Evolutionary conservation across 2,329 filamentous ascomycete genomes (phyloP), one percentile per base, ranked within the genome.

Genomic region (Sphaerostilbella broomeana): DNA sequence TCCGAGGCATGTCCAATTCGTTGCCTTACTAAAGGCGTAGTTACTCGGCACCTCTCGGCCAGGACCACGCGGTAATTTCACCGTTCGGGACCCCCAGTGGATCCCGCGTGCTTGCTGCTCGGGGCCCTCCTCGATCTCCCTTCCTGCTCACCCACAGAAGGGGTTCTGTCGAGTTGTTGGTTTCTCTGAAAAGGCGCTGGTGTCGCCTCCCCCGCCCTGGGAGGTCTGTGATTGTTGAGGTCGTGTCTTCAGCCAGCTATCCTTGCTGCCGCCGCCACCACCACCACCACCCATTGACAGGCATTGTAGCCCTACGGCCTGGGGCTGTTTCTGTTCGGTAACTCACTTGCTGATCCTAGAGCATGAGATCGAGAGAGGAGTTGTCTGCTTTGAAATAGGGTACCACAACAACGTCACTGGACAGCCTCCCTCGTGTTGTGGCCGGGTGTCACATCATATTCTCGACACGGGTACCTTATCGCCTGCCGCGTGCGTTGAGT

Each of bases 301-400:
- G 41, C 41, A 43, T 40, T 29, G 28, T 40, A 43, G 41, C 37
- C 41, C 37, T 43, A 40, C 31, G 35, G 27, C 22, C 31, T 34
- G 17, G 31, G 31, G 31, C 17, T 17, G 18, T 24, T n/a, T n/a
- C 31, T 24, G 20, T 34, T 19, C 31, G 13, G 18, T 19, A 17
- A 34, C 22, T 34, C 31, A 34, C 7, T 22, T 24, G 11, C 20
- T 7, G 40, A 40, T 38, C 41, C 41, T 26, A 15, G 36, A 21
- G 15, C 37, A 18, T 32, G 41, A 37, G 16, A 40, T 36, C 32
- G 40, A 36, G 12, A 26, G 32, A 16, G 27, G 21, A 31, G 20
- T 38, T 33, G 27, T 27, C 38, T 27, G 2, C 28, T n/a, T 37
- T 18, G 16, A 38, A 22, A 27, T 29, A 40, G 36, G 38, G 40